A percentile compares a stretch with the other conserved stretches of the same genome.
Conservation (phyloP, 2,329 filamentous ascomycete genomes). For the Colletotrichum caudatum region DNA sequence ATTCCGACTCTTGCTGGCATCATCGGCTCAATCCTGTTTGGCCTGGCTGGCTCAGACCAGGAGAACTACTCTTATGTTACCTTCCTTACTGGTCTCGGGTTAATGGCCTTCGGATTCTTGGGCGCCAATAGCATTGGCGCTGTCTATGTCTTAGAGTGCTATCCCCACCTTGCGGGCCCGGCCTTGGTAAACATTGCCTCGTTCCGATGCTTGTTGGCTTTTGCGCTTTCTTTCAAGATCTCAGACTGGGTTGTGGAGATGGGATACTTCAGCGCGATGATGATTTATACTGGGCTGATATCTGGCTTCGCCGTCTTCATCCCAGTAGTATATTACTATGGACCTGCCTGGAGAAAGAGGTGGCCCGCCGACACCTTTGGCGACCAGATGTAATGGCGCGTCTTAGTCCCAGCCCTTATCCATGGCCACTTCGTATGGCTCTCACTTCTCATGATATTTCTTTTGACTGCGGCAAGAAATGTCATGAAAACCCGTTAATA, state of each 20-base stretch:
- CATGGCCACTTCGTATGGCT: not conserved
- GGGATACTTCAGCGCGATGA: constrained; percentile 47
- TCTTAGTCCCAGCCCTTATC: not conserved
- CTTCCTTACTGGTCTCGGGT: constrained; percentile 45
- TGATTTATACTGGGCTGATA: constrained; percentile 49
- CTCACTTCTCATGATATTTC: not conserved
- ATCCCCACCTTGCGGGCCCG: constrained; percentile 46
- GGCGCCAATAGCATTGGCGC: constrained; percentile 47
- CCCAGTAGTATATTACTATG: constrained; percentile 46
- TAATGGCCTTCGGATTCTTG: constrained; percentile 48
- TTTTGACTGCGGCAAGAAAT: no score
- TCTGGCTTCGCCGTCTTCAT: constrained; percentile 48
- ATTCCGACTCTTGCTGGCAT: constrained; percentile 48
- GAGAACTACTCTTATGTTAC: constrained; percentile 45
- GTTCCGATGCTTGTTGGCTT: constrained; percentile 48
- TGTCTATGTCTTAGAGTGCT: constrained; percentile 51
- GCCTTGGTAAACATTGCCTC: constrained; percentile 51
- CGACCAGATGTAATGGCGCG: constrained; percentile 36
- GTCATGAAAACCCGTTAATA: no score
- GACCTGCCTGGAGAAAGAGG: constrained; percentile 29
- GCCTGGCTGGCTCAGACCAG: constrained; percentile 45
- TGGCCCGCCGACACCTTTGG: constrained; percentile 32
- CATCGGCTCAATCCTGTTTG: constrained; percentile 49
- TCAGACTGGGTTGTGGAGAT: constrained; percentile 46
- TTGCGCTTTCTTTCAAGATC: constrained; percentile 47